These are phyloP conservation scores for Penicillium sp. DNA, from an alignment of 2,329 filamentous ascomycete species.

Conservation along the genomic window DNA sequence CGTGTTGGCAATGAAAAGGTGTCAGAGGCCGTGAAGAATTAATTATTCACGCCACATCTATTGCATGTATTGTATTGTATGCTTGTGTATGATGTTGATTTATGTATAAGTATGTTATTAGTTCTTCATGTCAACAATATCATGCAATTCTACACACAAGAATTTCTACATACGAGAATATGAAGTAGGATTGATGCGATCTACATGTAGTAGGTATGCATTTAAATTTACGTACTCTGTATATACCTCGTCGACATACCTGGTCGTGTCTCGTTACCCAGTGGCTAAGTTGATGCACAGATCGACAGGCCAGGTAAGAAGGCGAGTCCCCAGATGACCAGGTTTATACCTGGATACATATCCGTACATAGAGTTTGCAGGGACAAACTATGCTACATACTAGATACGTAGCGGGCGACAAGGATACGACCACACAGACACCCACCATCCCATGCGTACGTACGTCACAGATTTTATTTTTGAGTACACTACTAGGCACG, in stretches of 20 bases:
- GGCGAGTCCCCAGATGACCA: no score
- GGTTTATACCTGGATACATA: no score
- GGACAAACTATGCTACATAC: neutral
- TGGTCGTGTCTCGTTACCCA: no score
- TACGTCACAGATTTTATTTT: neutral
- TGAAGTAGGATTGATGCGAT: no score
- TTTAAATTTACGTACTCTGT: no score
- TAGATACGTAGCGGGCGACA: no score
- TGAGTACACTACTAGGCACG: neutral
- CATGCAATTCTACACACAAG: neutral
- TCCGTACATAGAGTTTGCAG: no score
- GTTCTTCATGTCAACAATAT: neutral
- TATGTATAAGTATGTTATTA: neutral
- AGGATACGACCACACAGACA: neutral
- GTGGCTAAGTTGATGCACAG: no score
- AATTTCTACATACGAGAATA: neutral
- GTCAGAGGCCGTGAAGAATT: conserved; percentile 2
- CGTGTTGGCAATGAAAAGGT: conserved; percentile 4
- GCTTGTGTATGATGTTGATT: neutral
- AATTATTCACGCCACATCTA: neutral
- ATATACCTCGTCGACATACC: no score
- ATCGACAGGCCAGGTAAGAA: no score
- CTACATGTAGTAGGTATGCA: no score
- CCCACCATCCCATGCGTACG: neutral
- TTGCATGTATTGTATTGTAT: neutral